phyloP scores from a whole-genome alignment of 2,329 filamentous ascomycete genomes.

The Coccinonectria pachysandricola region DNA sequence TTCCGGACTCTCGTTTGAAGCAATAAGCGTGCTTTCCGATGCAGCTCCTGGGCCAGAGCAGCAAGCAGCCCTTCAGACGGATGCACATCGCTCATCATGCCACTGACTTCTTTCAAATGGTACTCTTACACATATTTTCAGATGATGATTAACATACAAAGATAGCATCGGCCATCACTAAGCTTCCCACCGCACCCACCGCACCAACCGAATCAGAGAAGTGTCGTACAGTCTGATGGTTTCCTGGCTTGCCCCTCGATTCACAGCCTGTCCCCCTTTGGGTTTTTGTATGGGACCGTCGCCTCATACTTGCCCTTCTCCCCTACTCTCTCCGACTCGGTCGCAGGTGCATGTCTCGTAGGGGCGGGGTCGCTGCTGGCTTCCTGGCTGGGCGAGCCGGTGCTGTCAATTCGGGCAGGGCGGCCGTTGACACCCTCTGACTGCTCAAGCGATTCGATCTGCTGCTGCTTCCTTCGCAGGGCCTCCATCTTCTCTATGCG shows the following conservation, averaged over 20 bases:
- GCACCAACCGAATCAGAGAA: too few relatives aligned
- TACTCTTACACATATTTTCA: too few relatives aligned
- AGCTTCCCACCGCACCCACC: too few relatives aligned
- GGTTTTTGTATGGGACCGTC: conserved; percentile 60
- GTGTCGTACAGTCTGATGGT: conserved; percentile 1
- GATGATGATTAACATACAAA: too few relatives aligned
- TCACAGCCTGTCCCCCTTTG: conserved; percentile 76
- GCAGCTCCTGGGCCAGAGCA: too few relatives aligned
- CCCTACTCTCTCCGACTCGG: conserved; percentile 51
- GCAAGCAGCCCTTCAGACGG: too few relatives aligned
- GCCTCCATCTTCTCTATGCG: conserved; percentile 62
- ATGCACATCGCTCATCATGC: too few relatives aligned
- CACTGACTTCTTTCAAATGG: too few relatives aligned
- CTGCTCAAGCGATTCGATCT: conserved; percentile 45
- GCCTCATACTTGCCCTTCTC: conserved; percentile 92
- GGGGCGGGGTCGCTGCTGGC: conserved; percentile 72
- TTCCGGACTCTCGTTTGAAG: too few relatives aligned
- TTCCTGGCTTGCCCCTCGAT: neutral
- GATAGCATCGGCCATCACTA: too few relatives aligned
- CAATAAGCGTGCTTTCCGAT: too few relatives aligned
- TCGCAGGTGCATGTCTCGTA: conserved; percentile 68
- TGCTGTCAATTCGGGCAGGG: conserved; percentile 47
- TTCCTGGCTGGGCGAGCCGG: conserved; percentile 59
- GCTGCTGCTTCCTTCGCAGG: conserved; percentile 52
- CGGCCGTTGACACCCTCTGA: conserved; percentile 31